phyloP scores from a whole-genome alignment of 2,329 filamentous ascomycete genomes.

The Magnaporthiopsis poae region DNA sequence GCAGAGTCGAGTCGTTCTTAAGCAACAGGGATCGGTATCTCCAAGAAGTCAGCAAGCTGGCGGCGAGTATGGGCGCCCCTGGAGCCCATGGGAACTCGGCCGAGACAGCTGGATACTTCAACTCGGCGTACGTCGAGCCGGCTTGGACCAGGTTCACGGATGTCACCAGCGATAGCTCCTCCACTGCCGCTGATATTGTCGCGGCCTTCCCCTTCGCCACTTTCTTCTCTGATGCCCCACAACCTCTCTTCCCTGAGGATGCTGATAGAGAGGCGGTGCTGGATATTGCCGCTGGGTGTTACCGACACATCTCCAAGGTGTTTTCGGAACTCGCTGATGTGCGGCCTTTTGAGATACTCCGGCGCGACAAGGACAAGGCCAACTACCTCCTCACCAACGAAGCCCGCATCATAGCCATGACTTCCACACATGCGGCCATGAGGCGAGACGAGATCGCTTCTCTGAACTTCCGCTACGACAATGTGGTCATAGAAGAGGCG shows the following conservation, averaged over 20 bases:
- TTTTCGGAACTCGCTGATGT: constrained; percentile 90
- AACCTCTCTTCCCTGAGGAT: constrained; percentile 66
- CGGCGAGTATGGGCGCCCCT: constrained; percentile 72
- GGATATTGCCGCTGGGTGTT: constrained; percentile 74
- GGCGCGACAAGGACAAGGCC: constrained; percentile 79
- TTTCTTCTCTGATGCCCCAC: constrained; percentile 80
- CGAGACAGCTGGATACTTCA: constrained; percentile 95
- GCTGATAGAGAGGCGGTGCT: constrained; percentile 56
- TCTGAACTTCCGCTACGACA: constrained; percentile 95
- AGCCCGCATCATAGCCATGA: constrained; percentile 97
- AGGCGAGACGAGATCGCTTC: constrained; percentile 78
- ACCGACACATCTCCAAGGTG: constrained; percentile 78
- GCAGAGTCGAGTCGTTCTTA: constrained; percentile 87
- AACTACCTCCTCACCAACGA: constrained; percentile 94
- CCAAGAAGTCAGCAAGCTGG: constrained; percentile 74
- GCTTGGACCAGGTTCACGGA: constrained; percentile 80
- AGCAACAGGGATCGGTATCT: constrained; percentile 74
- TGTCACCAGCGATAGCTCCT: constrained; percentile 44
- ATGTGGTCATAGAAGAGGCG: constrained; percentile 95
- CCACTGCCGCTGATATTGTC: constrained; percentile 52
- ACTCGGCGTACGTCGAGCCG: constrained; percentile 80
- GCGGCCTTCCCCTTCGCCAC: constrained; percentile 74
- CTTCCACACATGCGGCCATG: constrained; percentile 94
- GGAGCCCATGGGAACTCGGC: constrained; percentile 94
- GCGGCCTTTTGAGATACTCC: constrained; percentile 85